Evolutionary conservation across 1,284 basidiomycete genomes (phyloP), one percentile per base, ranked within the genome.

Genomic region (Salmacisia buchloeana): DNA sequence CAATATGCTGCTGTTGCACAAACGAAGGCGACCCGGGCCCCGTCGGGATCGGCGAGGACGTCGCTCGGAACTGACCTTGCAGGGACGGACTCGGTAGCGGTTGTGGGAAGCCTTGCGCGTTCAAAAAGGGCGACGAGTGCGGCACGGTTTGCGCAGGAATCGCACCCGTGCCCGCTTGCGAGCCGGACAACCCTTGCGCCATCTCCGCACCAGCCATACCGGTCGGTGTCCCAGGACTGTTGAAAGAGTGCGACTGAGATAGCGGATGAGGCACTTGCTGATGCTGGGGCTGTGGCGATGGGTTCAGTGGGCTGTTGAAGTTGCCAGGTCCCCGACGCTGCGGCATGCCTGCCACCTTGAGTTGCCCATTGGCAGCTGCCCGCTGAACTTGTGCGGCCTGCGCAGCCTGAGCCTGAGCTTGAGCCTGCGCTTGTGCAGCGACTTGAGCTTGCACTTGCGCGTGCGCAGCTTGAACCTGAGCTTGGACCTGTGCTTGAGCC

Each of bases 371-470:
- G 23, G 15, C 9, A 23, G n/a, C n/a, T n/a, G 23, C 27, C 46
- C 60, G 49, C 15, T 41, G 31, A 13, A 36, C 25, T 27, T 52
- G 46, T 18, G 15, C 36, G n/a, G 13, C 13, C 10, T 25, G 38
- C 34, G 43, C 39, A n/a, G 58, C 45, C 29, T 62, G 64, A 38
- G 60, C 58, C 39, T 46, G 62, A 23, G 46, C 57, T 29, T 46
- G 38, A 21, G 63, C 43, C 41, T 61, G 15, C n/a, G 38, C 45
- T 25, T 39, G 18, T n/a, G 63, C 39, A 1, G 43, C 59, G 29
- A 23, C 57, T 34, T 69, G 68, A 15, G 62, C 63, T 21, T 64
- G 64, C 15, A 59, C 63, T 23, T 58, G 57, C 1, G 63, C 65
- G 6, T 63, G 62, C 4, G 65, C 61, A 33, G 63, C 63, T 35